Base-by-base conservation (phyloP, 345 rosid genomes). In the Rhizophora apiculata region DNA sequence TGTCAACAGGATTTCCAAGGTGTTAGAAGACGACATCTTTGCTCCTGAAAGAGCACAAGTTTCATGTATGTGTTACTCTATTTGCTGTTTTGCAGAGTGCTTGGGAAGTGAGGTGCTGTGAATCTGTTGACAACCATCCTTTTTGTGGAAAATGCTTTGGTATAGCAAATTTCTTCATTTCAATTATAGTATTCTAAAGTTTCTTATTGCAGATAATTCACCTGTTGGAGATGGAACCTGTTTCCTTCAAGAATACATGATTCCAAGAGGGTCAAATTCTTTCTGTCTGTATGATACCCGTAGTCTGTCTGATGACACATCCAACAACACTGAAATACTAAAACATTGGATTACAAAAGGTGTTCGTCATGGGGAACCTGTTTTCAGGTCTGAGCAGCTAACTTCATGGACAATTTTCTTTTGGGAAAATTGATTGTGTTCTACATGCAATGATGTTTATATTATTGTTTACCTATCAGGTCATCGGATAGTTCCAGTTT, bases 41-140 rank as follows among this genome's bases (percentile, higher is more conserved):
- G 79, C 87, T 18, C 72, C 88, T 7, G 83, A 84, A 54, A 83
- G 95, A 82, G 93, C 96, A 64, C 98, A 93, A 84, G 83, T 88
- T 69, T 88, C 98, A 78, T 86, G 98, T 93, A 82, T 15, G 57
- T 66, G 62, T 60, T 58, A 11, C 66, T 66, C 30, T 31, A 43
- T 66, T 36, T 68, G 21, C 51, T 68, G 10, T 20, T 59, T 62
- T 26, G 11, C 52, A 61, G 53, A 30, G 36, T 46, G 18, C 53
- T 5, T 48, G 72, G 58, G 32, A 54, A 63, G 24, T 66, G 11
- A 64, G 15, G 48, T 43, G 34, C 60, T 34, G 46, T 29, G 16
- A 20, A 57, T 43, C 10, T 49, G n/a, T 48, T 60, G 39, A 48
- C 22, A 22, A 15, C 8, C 20, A 29, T 48, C 31, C 67, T 39